These are phyloP conservation scores for Apiospora arundinis DNA, from an alignment of 2,329 filamentous ascomycete species.

Conservation along the genomic window DNA sequence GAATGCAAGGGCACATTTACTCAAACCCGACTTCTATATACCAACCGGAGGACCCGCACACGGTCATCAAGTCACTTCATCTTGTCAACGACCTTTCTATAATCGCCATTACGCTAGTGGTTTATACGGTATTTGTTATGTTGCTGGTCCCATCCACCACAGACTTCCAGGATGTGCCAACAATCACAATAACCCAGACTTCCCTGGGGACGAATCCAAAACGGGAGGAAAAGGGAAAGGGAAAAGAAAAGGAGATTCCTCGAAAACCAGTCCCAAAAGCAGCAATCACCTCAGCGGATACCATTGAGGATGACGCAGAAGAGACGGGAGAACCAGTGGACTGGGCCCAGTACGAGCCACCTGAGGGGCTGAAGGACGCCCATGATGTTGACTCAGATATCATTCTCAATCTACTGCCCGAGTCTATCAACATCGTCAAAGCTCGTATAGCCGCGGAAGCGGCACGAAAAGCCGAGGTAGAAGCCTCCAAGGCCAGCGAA, in stretches of 20 bases:
- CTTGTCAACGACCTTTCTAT: background rate
- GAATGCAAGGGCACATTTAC: background rate
- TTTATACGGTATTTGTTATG: background rate
- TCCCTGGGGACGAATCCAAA: too few relatives aligned
- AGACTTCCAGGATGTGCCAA: background rate
- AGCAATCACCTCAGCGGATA: too few relatives aligned
- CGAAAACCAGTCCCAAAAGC: background rate
- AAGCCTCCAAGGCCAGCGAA: constrained; percentile 33
- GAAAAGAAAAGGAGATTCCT: background rate
- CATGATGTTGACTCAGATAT: constrained; percentile 48
- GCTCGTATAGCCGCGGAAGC: constrained; percentile 43
- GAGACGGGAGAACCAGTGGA: background rate
- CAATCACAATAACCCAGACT: background rate
- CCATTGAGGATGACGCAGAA: background rate
- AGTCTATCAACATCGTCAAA: constrained; percentile 54
- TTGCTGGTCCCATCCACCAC: background rate
- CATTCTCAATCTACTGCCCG: constrained; percentile 48
- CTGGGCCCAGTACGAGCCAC: constrained; percentile 48
- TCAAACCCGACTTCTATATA: background rate
- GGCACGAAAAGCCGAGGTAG: constrained; percentile 38
- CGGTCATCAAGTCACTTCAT: background rate
- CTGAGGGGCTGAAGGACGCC: constrained; percentile 46
- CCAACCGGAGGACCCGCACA: background rate
- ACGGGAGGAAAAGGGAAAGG: background rate
- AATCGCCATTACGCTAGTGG: background rate